Percentiles rank a stretch among this genome's conserved stretches.
Conservation (phyloP, 2,329 filamentous ascomycete genomes). For the Sphaerostilbella broomeana region DNA sequence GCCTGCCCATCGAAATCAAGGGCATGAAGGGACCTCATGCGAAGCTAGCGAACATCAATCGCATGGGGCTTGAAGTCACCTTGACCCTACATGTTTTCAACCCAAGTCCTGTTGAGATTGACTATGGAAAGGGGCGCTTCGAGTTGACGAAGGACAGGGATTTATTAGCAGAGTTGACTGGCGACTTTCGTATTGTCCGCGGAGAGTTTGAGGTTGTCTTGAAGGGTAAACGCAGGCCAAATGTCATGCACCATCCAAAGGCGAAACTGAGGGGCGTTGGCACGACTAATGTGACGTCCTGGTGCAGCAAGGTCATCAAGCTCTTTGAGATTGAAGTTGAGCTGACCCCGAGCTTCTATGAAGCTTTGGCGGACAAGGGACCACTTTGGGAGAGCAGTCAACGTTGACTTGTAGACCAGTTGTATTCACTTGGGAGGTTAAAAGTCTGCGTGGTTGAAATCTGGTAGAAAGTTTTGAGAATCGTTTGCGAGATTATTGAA, state of each 20-base stretch:
- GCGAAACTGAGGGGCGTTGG: slow-evolving; percentile 21
- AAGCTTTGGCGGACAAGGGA: neutral
- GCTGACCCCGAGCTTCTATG: neutral
- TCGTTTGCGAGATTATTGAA: too few species aligned
- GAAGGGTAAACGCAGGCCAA: slow-evolving; percentile 16
- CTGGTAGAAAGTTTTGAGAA: neutral
- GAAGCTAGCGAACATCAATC: slow-evolving; percentile 18
- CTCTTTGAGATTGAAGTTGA: slow-evolving; percentile 21
- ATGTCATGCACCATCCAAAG: slow-evolving; percentile 15
- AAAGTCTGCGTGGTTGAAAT: neutral
- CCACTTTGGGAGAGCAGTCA: neutral
- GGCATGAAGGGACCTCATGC: slow-evolving; percentile 23
- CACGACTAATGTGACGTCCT: slow-evolving; percentile 20
- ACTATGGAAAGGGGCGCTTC: slow-evolving; percentile 25
- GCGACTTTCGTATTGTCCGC: slow-evolving; percentile 23
- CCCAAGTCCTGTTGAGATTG: slow-evolving; percentile 26
- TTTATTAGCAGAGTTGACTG: slow-evolving; percentile 23
- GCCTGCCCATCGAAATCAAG: slow-evolving; percentile 23
- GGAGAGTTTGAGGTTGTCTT: slow-evolving; percentile 25
- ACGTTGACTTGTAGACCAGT: neutral
- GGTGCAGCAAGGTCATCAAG: slow-evolving; percentile 24
- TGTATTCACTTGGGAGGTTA: neutral
- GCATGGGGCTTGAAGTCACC: slow-evolving; percentile 14
- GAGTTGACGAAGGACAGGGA: slow-evolving; percentile 25
- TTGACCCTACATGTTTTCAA: slow-evolving; percentile 23